phyloP scores from a whole-genome alignment of 2,329 filamentous ascomycete genomes.

The Fusarium dlaminii region DNA sequence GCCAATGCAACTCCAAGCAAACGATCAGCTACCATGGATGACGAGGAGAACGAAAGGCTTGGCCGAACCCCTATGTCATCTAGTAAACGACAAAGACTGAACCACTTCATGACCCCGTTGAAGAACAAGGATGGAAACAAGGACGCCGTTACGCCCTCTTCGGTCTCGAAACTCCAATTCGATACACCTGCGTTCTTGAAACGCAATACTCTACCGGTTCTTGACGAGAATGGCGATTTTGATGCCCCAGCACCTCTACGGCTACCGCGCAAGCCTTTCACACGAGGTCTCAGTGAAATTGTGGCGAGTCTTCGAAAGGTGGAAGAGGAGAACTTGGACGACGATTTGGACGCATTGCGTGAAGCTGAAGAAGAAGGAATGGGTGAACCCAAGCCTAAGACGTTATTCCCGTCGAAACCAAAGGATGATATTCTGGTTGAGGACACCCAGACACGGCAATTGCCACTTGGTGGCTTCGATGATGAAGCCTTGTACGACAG shows the following conservation, averaged over 20 bases:
- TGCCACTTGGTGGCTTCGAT: conserved; percentile 69
- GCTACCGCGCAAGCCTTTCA: conserved; percentile 69
- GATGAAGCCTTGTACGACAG: conserved; percentile 69
- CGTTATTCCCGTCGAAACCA: conserved; percentile 34
- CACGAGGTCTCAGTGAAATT: conserved; percentile 77
- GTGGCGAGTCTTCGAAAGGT: conserved; percentile 75
- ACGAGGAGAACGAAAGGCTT: conserved; percentile 46
- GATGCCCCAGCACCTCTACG: conserved; percentile 59
- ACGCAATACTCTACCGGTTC: conserved; percentile 56
- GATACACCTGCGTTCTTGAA: conserved; percentile 78
- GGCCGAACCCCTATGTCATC: conserved; percentile 63
- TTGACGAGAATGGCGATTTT: conserved; percentile 66
- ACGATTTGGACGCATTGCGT: conserved; percentile 78
- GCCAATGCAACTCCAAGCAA: conserved; percentile 59
- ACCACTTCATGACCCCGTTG: conserved; percentile 73
- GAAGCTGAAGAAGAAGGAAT: conserved; percentile 69
- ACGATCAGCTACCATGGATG: conserved; percentile 46
- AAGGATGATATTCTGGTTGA: conserved; percentile 52
- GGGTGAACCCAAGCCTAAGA: conserved; percentile 35
- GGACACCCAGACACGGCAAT: conserved; percentile 55
- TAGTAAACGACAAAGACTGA: conserved; percentile 69
- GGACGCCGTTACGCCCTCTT: conserved; percentile 57
- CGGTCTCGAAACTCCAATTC: conserved; percentile 66
- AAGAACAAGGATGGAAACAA: conserved; percentile 56
- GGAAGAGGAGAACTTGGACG: conserved; percentile 75